Base-by-base conservation (phyloP, 352 stramenopile genomes). In the Pythium aphanidermatum region DNA sequence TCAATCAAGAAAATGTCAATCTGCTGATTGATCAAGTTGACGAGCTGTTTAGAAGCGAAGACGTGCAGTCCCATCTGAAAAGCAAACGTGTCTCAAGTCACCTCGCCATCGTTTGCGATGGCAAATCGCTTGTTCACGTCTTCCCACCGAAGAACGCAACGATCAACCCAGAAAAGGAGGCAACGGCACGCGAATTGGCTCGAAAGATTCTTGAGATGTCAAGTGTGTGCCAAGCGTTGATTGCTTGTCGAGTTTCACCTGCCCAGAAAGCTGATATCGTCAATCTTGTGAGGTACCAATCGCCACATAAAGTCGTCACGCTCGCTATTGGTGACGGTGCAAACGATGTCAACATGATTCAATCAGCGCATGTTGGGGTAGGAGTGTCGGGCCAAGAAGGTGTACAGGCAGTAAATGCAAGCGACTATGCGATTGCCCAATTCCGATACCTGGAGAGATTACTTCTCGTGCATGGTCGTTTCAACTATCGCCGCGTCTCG, bases 301-400 rank as follows among this genome's bases (percentile, higher is more conserved):
- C 68, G 11, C 60, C 65, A 7, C 59, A 59, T 4, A 74, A 74
- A 36, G 63, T 71, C 4, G 86, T 96, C 46, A 96, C 88, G 17
- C 56, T 97, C 29, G 85, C 88, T 9, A 97, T 98, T 30, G 92
- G 92, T 3, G 92, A 98, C 55, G 92, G 92, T 6, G 92, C 92
- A 13, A 98, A 98, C 63, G 92, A 98, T 55, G 92, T 98, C 9
- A 88, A 76, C 46, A 98, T 98, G 93, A 96, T 98, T 46, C 91
- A 98, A 51, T 83, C 88, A 2, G 89, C 86, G 14, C 86, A 98
- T 35, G 74, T 98, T 8, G 93, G 92, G 6, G 75, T 98, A n/a
- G 93, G 92, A n/a, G 89, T 98, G 19, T 88, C 65, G 2, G 90
- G 90, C 0, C 78, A 96, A 48, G 90, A 97, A 47, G 90, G 90